Evolutionary conservation across 495 filamentous ascomycete species (phyloP).

Genomic region (Trichoderma virens): DNA sequence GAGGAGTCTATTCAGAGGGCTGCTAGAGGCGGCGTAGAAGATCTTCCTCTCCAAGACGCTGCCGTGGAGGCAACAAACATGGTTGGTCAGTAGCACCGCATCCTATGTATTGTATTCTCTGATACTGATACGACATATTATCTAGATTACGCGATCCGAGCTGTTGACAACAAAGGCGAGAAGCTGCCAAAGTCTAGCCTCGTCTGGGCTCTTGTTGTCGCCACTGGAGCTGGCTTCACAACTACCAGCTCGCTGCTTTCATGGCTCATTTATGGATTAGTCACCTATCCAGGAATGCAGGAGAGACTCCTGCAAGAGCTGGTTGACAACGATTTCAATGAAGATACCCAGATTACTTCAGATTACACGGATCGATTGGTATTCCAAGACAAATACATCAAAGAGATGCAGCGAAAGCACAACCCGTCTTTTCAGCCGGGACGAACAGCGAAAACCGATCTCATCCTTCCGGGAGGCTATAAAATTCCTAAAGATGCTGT

Average conservation of each 20-base stretch:
- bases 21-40: neutral
- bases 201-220: conserved; percentile 21
- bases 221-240: conserved; percentile 46
- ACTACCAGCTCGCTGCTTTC: conserved; percentile 45
- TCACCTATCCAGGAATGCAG: conserved; percentile 42
- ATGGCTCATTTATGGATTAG: conserved; percentile 45
- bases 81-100: neutral
- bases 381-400: conserved; percentile 48
- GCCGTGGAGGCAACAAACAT: neutral
- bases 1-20: conserved; percentile 28
- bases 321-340: conserved; percentile 35
- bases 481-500: conserved; percentile 37
- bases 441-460: conserved; percentile 41
- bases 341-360: conserved; percentile 29
- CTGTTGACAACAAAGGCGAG: conserved; percentile 44
- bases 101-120: neutral
- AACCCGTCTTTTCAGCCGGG: conserved; percentile 50
- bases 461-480: conserved; percentile 50
- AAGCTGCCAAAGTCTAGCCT: conserved; percentile 32
- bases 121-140: neutral
- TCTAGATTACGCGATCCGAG: conserved; percentile 39
- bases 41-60: neutral
- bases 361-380: conserved; percentile 33
- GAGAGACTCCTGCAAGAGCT: conserved; percentile 46
- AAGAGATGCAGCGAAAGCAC: conserved; percentile 50